A percentile compares a stretch with the other conserved stretches of the same genome.
Conservation (phyloP, 768 basidiomycete genomes). For the Xerocomus brunneocitrinus region DNA sequence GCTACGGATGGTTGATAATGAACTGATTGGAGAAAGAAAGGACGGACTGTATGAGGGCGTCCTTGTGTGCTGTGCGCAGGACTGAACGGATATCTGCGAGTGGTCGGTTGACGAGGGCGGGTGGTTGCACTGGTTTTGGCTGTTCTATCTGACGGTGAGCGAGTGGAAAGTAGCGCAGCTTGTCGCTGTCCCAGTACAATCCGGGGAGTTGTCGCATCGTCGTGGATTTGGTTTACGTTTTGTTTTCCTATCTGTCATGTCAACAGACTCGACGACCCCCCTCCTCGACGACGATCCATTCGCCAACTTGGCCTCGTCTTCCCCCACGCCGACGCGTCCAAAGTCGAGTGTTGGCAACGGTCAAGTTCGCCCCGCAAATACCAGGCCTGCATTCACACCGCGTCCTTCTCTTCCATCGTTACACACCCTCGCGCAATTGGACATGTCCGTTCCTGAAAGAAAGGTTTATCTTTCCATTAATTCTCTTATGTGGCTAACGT, state of each 20-base stretch:
- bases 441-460: constrained; percentile 30
- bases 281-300: constrained; percentile 73
- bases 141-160: not conserved
- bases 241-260: no score
- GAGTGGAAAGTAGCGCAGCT: constrained; percentile 53
- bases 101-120: not conserved
- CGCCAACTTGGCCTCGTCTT: constrained; percentile 42
- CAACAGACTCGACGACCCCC: no score
- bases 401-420: constrained; percentile 43
- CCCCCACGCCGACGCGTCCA: constrained; percentile 27
- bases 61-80: constrained; percentile 15
- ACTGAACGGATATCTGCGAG: constrained; percentile 16
- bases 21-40: not conserved
- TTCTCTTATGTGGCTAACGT: not conserved
- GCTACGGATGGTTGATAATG: constrained; percentile 23
- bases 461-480: constrained; percentile 29
- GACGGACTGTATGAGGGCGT: constrained; percentile 27
- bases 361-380: constrained; percentile 38
- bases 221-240: not conserved
- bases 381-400: constrained; percentile 37
- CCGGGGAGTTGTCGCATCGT: constrained; percentile 44
- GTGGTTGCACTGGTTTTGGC: not conserved
- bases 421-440: constrained; percentile 34
- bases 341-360: constrained; percentile 30
- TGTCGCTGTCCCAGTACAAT: constrained; percentile 48